These are phyloP conservation scores for Plantago ovata DNA, from an alignment of 257 asterid genomes.

Conservation along the genomic window DNA sequence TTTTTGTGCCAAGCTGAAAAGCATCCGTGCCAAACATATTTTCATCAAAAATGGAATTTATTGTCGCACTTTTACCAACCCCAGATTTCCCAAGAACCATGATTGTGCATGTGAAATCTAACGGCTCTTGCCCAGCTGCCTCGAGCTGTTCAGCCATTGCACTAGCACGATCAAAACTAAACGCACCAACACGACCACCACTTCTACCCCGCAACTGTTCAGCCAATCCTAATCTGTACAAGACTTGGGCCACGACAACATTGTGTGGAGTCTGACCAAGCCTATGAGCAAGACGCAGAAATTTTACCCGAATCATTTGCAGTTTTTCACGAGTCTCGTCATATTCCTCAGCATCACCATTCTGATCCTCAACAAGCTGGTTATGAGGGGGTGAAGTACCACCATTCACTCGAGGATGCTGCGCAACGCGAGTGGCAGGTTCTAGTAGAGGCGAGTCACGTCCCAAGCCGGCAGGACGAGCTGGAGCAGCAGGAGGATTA, in stretches of 20 bases:
- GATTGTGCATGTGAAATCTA: slow-evolving; percentile 93
- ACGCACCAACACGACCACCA: slow-evolving; percentile 84
- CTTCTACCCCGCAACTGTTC: slow-evolving; percentile 95
- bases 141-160: slow-evolving; percentile 99
- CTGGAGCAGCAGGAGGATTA: slow-evolving; percentile 28
- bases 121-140: slow-evolving; percentile 87
- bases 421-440: slow-evolving; percentile 68
- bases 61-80: slow-evolving; percentile 98
- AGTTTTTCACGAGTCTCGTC: slow-evolving; percentile 99
- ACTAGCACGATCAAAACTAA: slow-evolving; percentile 98
- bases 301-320: slow-evolving; percentile 97
- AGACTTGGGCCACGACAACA: slow-evolving; percentile 96
- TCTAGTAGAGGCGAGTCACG: slow-evolving; percentile 75
- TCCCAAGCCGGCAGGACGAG: slow-evolving; percentile 95
- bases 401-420: slow-evolving; percentile 83
- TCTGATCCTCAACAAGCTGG: slow-evolving; percentile 70
- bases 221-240: slow-evolving; percentile 93
- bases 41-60: slow-evolving; percentile 91
- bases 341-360: slow-evolving; percentile 81
- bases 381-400: slow-evolving; percentile 52
- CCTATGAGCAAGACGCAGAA: slow-evolving; percentile 91
- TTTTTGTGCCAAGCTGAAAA: slow-evolving; percentile 75
- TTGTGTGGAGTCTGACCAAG: slow-evolving; percentile 98
- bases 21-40: slow-evolving; percentile 84
- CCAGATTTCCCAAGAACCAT: slow-evolving; percentile 99